Evolutionary conservation across 345 rosid genomes (phyloP).

Genomic region (Eucalyptus paniculata): DNA sequence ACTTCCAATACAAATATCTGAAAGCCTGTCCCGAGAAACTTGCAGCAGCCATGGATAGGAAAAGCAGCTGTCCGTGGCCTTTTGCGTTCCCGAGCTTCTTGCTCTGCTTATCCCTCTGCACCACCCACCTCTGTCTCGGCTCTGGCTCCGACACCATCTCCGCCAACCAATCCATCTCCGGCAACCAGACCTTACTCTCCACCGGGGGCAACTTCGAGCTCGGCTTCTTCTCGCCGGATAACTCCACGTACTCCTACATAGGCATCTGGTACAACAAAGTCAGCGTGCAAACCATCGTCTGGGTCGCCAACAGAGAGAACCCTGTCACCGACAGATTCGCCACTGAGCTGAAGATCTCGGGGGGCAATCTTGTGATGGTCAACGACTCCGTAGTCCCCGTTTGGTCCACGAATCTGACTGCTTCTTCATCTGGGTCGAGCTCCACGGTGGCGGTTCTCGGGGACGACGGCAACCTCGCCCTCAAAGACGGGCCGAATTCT

Average conservation of each 20-base stretch:
- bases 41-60: conserved; percentile 8
- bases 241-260: conserved; percentile 47
- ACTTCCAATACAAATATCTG: neutral
- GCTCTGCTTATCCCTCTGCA: conserved; percentile 4
- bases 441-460: conserved; percentile 30
- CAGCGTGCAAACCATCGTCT: conserved; percentile 17
- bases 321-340: conserved; percentile 32
- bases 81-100: conserved; percentile 2
- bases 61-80: conserved; percentile 1
- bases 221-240: conserved; percentile 58
- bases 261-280: conserved; percentile 55
- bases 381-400: conserved; percentile 25
- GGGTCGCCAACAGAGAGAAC: conserved; percentile 76
- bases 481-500: conserved; percentile 13
- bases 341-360: conserved; percentile 34
- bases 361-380: conserved; percentile 59
- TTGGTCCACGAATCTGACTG: conserved; percentile 57
- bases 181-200: conserved; percentile 48
- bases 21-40: neutral
- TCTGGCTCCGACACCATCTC: conserved; percentile 26
- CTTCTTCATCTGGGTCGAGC: conserved; percentile 7
- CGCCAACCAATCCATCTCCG: conserved; percentile 36
- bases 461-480: conserved; percentile 53
- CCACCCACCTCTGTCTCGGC: neutral
- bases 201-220: conserved; percentile 24